Percentiles rank a stretch among this genome's conserved stretches.
Evolutionary conservation across 2,329 filamentous ascomycete genomes (phyloP).

Genomic region (Cytospora paraplurivora): DNA sequence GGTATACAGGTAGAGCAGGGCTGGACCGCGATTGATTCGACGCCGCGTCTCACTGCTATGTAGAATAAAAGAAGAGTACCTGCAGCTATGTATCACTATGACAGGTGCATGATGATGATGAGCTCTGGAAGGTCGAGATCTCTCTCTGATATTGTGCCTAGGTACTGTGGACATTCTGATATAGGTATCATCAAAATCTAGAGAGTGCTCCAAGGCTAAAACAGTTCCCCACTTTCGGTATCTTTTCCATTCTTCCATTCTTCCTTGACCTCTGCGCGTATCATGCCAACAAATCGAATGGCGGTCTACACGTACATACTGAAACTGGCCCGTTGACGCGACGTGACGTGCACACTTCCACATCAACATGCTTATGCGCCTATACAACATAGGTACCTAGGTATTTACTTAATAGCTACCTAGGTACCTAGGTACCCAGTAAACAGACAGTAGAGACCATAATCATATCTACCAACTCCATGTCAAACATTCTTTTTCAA

Average conservation of each 20-base stretch:
- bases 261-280: neutral
- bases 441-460: too few species aligned
- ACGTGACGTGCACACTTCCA: neutral
- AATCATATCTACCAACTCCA: too few species aligned
- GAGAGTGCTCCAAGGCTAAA: neutral
- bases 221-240: neutral
- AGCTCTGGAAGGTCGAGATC: neutral
- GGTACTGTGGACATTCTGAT: neutral
- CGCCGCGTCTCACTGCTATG: slow-evolving; percentile 8
- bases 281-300: neutral
- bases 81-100: neutral
- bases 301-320: slow-evolving; percentile 5
- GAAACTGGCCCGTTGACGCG: neutral
- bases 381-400: too few species aligned
- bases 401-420: too few species aligned
- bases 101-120: slow-evolving; percentile 1
- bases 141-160: too few species aligned
- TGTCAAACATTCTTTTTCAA: too few species aligned
- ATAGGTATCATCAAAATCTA: neutral
- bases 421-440: too few species aligned
- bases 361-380: too few species aligned
- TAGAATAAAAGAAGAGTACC: slow-evolving; percentile 1
- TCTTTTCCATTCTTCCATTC: neutral
- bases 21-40: slow-evolving; percentile 5
- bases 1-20: neutral